Percentiles rank a stretch among this genome's conserved stretches.
These are phyloP conservation scores for Syncephalastrum sp. DNA, from an alignment of 371 early-diverging fungal genomes.

Conservation along the genomic window DNA sequence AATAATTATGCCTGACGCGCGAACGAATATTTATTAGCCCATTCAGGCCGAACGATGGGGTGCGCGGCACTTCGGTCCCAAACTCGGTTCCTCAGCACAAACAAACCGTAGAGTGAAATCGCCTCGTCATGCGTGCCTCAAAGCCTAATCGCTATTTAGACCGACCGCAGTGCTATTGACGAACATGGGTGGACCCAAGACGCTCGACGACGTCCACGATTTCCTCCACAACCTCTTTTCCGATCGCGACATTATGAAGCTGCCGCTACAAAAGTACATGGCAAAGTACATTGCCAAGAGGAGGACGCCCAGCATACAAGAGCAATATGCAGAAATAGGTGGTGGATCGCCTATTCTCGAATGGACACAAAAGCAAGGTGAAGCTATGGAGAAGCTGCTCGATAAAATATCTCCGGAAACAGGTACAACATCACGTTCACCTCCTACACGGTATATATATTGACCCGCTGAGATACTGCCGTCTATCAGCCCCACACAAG, in stretches of 20 bases:
- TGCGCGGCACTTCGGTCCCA: no score
- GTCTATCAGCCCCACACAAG: conserved; percentile 78
- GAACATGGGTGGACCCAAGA: conserved; percentile 94
- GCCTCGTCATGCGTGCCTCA: not conserved
- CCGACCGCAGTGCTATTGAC: conserved; percentile 84
- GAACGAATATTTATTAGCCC: no score
- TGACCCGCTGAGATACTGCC: conserved; percentile 1
- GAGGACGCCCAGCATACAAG: conserved; percentile 84
- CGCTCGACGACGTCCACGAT: conserved; percentile 72
- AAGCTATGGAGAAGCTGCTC: conserved; percentile 72
- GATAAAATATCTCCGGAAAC: conserved; percentile 79
- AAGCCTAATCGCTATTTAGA: conserved; percentile 14
- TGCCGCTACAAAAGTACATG: conserved; percentile 77
- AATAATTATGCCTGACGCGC: no score
- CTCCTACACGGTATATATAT: not conserved
- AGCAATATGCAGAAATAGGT: conserved; percentile 91
- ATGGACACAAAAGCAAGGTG: conserved; percentile 91
- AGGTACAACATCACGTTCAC: conserved; percentile 44
- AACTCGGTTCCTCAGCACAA: not conserved
- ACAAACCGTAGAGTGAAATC: conserved; percentile 1
- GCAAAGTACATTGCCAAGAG: conserved; percentile 82
- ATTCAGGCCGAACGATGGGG: no score
- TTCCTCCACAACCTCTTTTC: conserved; percentile 87
- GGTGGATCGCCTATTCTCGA: conserved; percentile 91
- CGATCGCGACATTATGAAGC: conserved; percentile 92